A percentile compares a stretch with the other conserved stretches of the same genome.
Evolutionary conservation across 768 basidiomycete species (phyloP).

Genomic region (Trametes meyenii): DNA sequence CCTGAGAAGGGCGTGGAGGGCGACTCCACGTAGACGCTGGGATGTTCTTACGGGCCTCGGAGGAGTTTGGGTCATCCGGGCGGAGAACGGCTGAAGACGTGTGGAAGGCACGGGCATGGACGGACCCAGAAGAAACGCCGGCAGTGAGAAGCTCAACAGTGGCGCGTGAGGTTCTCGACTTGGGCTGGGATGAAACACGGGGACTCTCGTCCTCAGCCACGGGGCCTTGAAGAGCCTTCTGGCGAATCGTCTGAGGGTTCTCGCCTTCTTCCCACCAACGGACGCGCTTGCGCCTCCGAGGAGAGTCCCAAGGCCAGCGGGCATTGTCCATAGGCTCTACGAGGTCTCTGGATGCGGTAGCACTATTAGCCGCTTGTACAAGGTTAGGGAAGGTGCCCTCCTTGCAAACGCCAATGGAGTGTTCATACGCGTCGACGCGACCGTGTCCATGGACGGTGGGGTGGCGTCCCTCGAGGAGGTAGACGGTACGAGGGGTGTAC

Average conservation of each 20-base stretch:
- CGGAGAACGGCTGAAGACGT: slow-evolving; percentile 1
- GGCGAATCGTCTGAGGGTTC: slow-evolving; percentile 27
- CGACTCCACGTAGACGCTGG: slow-evolving; percentile 30
- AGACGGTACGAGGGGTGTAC: slow-evolving; percentile 45
- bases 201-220: neutral
- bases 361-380: slow-evolving; percentile 38
- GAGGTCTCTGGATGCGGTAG: slow-evolving; percentile 12
- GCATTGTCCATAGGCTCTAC: slow-evolving; percentile 42
- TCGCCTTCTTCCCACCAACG: slow-evolving; percentile 37
- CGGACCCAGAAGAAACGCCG: neutral
- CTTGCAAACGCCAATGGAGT: slow-evolving; percentile 40
- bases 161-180: neutral
- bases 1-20: slow-evolving; percentile 32
- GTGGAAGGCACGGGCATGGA: slow-evolving; percentile 24
- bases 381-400: slow-evolving; percentile 36
- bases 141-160: slow-evolving; percentile 14
- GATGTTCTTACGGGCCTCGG: slow-evolving; percentile 24
- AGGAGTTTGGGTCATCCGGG: slow-evolving; percentile 18
- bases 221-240: neutral
- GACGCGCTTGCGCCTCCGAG: slow-evolving; percentile 1
- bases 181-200: neutral
- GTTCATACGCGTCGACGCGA: slow-evolving; percentile 34
- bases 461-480: slow-evolving; percentile 41
- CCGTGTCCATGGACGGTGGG: slow-evolving; percentile 34
- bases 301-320: slow-evolving; percentile 38